A percentile compares a stretch with the other conserved stretches of the same genome.
Conservation (phyloP, 2,329 filamentous ascomycete species). For the Pseudogymnoascus sp. region DNA sequence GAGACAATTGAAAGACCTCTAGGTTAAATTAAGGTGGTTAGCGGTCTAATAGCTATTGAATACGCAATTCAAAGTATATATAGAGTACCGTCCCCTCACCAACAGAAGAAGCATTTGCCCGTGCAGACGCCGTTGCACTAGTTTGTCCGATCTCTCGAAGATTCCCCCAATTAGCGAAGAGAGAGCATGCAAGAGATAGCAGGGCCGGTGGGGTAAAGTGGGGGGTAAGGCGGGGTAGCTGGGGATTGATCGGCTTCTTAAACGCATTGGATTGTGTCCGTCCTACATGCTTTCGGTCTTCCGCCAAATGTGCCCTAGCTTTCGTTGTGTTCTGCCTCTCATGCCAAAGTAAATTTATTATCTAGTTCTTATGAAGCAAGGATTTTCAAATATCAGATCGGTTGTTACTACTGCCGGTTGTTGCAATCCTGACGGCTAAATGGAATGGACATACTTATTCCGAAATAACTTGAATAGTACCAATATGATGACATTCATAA, state of each 20-base stretch:
- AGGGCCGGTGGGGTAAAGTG: too few species aligned
- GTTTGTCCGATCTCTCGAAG: not conserved
- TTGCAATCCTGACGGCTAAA: not conserved
- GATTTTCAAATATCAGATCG: not conserved
- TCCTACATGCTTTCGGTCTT: not conserved
- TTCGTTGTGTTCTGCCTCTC: not conserved
- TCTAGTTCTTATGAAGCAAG: not conserved
- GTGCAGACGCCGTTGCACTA: not conserved
- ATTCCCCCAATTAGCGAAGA: constrained; percentile 1
- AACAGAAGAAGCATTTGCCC: not conserved
- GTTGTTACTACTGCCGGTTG: not conserved
- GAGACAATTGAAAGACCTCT: not conserved
- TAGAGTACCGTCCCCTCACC: not conserved
- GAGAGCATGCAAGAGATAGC: not conserved
- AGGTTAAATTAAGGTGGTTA: not conserved
- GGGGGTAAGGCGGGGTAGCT: constrained; percentile 1
- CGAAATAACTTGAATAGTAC: not conserved
- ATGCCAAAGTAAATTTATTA: not conserved
- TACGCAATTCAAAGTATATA: not conserved
- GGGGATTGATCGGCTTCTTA: not conserved
- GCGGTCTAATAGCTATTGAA: not conserved
- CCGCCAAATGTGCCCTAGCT: not conserved
- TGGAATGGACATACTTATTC: not conserved
- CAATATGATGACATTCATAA: not conserved
- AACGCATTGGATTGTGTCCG: not conserved